A percentile compares a stretch with the other conserved stretches of the same genome.
Evolutionary conservation across 306 rosid genomes (phyloP).

Genomic region (Cyamopsis tetragonoloba): DNA sequence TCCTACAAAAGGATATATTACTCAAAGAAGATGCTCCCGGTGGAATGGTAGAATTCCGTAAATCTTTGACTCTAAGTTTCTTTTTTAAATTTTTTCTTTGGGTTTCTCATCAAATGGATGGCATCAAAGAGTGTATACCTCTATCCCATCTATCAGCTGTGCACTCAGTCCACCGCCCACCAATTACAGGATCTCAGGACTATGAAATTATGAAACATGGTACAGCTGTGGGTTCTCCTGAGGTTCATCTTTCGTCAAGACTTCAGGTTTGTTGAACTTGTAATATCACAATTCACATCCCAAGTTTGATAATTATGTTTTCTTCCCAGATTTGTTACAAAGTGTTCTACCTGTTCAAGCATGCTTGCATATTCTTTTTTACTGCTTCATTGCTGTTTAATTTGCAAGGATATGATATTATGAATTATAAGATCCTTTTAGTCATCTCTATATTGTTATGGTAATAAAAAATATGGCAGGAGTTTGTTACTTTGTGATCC

Average conservation of each 20-base stretch:
- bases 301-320: not conserved
- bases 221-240: constrained; percentile 88
- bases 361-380: not conserved
- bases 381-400: not conserved
- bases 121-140: constrained; percentile 46
- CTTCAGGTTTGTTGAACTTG: constrained; percentile 59
- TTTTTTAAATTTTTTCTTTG: constrained; percentile 88
- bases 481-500: not conserved
- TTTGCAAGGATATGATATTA: not conserved
- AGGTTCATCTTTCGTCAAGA: constrained; percentile 88
- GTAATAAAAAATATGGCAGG: not conserved
- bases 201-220: constrained; percentile 79
- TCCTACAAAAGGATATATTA: constrained; percentile 53
- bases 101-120: constrained; percentile 82
- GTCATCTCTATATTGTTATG: not conserved
- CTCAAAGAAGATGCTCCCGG: constrained; percentile 84
- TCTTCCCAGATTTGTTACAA: constrained; percentile 12
- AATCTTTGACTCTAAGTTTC: constrained; percentile 74
- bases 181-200: constrained; percentile 69
- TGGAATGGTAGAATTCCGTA: constrained; percentile 95
- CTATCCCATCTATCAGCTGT: constrained; percentile 73
- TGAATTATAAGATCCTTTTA: not conserved
- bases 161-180: constrained; percentile 75
- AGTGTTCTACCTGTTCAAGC: constrained; percentile 14
- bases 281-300: constrained; percentile 9